Evolutionary conservation across 371 early-diverging fungal genomes (phyloP), one percentile per base, ranked within the genome.

Genomic region (Lichtheimia hyalospora): DNA sequence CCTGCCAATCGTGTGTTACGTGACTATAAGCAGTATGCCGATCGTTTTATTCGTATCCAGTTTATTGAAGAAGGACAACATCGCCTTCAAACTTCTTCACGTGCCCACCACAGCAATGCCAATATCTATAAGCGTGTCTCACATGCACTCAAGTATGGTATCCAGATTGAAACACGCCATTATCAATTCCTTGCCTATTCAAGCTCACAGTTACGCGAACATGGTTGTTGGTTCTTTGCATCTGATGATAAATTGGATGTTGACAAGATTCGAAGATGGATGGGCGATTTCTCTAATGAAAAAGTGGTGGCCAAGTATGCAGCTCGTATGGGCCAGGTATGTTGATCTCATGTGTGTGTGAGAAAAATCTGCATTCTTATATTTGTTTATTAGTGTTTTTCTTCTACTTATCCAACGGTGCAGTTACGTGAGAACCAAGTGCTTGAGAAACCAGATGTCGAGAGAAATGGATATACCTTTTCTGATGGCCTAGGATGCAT

Each of bases 401-500:
- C 87, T 2, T 72, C 80, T 27, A 83, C 88, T 3, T 60, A 71
- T 0, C 75, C 78, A 28, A 76, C 77, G 13, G 44, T 56, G 7
- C 69, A 64, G 13, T 55, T 83, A 1, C 24, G 61, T 0, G 16
- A 49, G 0, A 21, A 61, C 1, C 67, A 86, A 4, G 60, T 86
- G 0, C 58, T 61, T 27, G 60, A 67, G 49, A 79, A 86, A 13
- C 66, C 66, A 0, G 91, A 92, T 55, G 77, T 88, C 50, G 67
- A 66, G 46, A 52, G 68, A 4, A 76, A 83, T 41, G 70, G 68
- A 0, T 83, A 80, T 60, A 65, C 48, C 7, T 91, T 73, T 58
- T 82, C 90, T 8, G 91, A 90, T 61, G 94, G 94, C 1, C 84
- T 89, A 42, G 95, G 95, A 0, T 68, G 69, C 23, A 84, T 94